Base-by-base conservation (phyloP, 2,329 filamentous ascomycete species). In the Gnomoniopsis sp. region DNA sequence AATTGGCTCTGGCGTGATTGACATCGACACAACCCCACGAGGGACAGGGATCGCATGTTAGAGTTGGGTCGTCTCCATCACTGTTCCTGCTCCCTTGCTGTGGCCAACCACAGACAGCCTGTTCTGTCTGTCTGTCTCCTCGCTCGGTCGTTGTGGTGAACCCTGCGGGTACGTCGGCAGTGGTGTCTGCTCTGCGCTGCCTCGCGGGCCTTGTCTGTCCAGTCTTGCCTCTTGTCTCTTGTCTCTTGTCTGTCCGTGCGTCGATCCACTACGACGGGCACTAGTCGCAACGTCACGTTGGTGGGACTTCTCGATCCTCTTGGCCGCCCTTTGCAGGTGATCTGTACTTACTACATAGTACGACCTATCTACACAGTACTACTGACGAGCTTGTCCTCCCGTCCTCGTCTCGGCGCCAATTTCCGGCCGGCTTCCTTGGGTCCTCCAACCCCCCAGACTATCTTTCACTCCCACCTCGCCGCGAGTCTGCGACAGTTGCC, bases 251-350 rank as follows among this genome's bases (percentile, higher is more conserved):
- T 54, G 52, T 48, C 52, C 47, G 52, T 54, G 52, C 52, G n/a
- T 43, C 43, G 44, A 30, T 54, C 52, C 52, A 48, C 52, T 38
- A 34, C 43, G 43, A 44, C 30, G 41, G n/a, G 33, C 19, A 30
- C 43, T 43, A 30, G 34, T 26, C 52, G 43, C 30, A 54, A 26
- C 52, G 44, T 54, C 52, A 54, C 52, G 52, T 48, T 54, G 52
- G 52, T 54, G 52, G 52, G 34, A 53, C 51, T 23, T 46, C n/a
- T 46, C 19, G 14, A 36, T 43, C 50, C 34, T 22, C 21, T 36
- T 52, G 34, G 21, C 34, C 17, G 50, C 19, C 50, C 26, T 22
- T 21, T 46, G 21, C 15, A 23, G 34, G 38, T 30, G 19, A 51
- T 19, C 49, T 34, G 49, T 34, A 41, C 38, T 44, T 12, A 8